A percentile compares a stretch with the other conserved stretches of the same genome.
Conservation (phyloP, 305 asterid genomes). For the Fraxinus xanthoxyloides region DNA sequence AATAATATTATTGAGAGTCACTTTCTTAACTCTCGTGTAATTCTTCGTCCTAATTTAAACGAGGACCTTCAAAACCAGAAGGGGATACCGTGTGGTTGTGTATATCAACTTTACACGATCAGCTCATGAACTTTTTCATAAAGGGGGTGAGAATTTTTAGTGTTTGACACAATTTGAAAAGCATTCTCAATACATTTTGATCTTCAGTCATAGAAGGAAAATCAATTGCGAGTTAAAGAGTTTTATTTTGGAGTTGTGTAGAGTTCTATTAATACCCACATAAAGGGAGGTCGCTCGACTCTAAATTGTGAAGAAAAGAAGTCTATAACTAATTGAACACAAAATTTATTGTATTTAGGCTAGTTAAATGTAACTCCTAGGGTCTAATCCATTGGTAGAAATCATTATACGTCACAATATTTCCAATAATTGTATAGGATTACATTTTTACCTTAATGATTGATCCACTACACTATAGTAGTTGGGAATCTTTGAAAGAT, state of each 20-base stretch:
- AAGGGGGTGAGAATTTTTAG: not conserved
- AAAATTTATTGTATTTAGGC: not conserved
- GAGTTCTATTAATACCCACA: not conserved
- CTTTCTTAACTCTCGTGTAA: too few species aligned
- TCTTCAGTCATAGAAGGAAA: not conserved
- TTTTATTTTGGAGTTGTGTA: not conserved
- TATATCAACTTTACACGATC: not conserved
- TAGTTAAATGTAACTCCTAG: not conserved
- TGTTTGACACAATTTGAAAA: not conserved
- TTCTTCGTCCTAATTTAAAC: not conserved
- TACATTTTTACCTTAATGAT: not conserved
- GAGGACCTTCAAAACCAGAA: not conserved
- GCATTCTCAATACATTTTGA: not conserved
- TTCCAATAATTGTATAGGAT: not conserved
- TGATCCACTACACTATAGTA: slow-evolving; percentile 15
- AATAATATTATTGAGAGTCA: too few species aligned
- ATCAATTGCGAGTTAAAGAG: not conserved
- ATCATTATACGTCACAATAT: not conserved
- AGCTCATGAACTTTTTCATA: not conserved
- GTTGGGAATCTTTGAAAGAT: slow-evolving; percentile 37
- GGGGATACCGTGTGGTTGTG: not conserved
- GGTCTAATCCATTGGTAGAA: not conserved
- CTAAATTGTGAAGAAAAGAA: not conserved
- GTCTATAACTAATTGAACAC: not conserved
- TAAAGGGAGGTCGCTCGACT: not conserved